Conservation (phyloP, 1,284 basidiomycete species). For the Lignosus rhinocerotis region DNA sequence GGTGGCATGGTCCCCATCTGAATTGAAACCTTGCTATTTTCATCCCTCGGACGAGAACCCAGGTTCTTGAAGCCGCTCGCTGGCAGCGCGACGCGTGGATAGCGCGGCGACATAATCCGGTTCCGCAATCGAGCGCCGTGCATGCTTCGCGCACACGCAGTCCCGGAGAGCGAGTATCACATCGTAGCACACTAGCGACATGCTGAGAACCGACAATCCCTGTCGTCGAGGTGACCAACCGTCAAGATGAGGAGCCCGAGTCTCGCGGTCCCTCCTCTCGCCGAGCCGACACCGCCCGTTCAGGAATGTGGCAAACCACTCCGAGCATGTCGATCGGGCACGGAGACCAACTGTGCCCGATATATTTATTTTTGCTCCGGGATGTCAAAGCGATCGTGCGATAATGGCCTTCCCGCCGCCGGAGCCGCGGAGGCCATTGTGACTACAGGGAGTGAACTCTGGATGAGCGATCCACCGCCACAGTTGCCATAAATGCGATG, state of each 20-base stretch:
- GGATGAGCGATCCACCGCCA: no score
- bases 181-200: not conserved
- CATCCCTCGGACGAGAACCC: not conserved
- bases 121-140: slow-evolving; percentile 3
- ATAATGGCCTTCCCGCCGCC: not conserved
- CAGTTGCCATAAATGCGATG: no score
- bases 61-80: not conserved
- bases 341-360: no score
- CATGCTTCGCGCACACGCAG: not conserved
- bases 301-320: not conserved
- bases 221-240: not conserved
- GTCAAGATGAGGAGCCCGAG: not conserved
- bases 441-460: not conserved
- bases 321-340: no score
- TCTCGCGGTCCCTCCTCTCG: not conserved
- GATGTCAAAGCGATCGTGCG: not conserved
- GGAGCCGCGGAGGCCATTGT: not conserved
- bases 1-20: not conserved
- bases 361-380: no score
- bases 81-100: no score
- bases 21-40: slow-evolving; percentile 2
- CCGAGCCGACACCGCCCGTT: not conserved
- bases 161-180: not conserved
- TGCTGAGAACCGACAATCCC: not conserved
- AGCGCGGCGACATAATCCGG: not conserved